Percentiles rank a stretch among this genome's conserved stretches.
phyloP scores from a whole-genome alignment of 495 filamentous ascomycete genomes.

The Penicillium egyptiacum region DNA sequence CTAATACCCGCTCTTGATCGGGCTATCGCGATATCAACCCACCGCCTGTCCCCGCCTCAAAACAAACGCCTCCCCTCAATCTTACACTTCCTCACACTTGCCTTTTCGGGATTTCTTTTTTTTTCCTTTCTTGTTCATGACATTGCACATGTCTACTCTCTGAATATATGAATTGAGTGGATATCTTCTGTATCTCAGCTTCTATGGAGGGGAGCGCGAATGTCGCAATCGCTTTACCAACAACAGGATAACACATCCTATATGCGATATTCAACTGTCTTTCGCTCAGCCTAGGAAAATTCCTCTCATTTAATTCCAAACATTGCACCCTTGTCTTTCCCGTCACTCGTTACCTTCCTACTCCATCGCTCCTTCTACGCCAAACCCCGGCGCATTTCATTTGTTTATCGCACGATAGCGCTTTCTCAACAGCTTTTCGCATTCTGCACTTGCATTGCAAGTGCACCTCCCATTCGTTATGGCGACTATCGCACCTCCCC shows the following conservation, averaged over 20 bases:
- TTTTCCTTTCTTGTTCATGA: conserved; percentile 7
- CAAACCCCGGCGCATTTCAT: neutral
- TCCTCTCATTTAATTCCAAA: conserved; percentile 12
- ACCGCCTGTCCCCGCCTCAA: conserved; percentile 29
- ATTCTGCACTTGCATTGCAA: conserved; percentile 13
- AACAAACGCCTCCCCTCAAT: conserved; percentile 24
- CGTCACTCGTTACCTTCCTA: conserved; percentile 5
- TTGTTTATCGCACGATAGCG: conserved; percentile 12
- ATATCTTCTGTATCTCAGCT: neutral
- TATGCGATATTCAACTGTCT: conserved; percentile 18
- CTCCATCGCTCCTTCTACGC: conserved; percentile 2
- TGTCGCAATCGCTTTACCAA: conserved; percentile 17
- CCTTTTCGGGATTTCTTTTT: conserved; percentile 1
- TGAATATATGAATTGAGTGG: conserved; percentile 14
- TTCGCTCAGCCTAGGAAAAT: conserved; percentile 4
- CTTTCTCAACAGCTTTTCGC: conserved; percentile 1
- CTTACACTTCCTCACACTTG: conserved; percentile 7
- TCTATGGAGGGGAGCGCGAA: conserved; percentile 26
- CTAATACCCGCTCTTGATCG: conserved; percentile 23
- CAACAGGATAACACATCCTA: conserved; percentile 12
- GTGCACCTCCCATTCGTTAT: conserved; percentile 32
- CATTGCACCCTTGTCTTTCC: conserved; percentile 9
- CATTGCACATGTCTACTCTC: neutral
- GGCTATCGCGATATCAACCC: conserved; percentile 33
- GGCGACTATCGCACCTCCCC: conserved; percentile 32